Evolutionary conservation across 2,329 filamentous ascomycete genomes (phyloP).

Genomic region (Biscogniauxia sp.): DNA sequence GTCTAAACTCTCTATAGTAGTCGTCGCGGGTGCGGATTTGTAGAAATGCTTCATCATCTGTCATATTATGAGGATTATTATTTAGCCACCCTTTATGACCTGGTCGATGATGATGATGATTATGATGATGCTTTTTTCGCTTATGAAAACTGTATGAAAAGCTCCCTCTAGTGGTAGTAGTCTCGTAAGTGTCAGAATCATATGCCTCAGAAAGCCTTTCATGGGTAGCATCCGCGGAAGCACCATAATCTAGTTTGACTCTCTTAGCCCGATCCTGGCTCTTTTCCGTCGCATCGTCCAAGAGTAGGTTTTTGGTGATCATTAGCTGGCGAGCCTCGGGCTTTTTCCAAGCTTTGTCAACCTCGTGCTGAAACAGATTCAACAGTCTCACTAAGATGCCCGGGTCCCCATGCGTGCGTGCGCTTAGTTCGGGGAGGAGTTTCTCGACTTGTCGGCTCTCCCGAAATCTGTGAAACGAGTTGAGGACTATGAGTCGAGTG

Average conservation of each 20-base stretch:
- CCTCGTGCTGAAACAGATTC: slow-evolving; percentile 29
- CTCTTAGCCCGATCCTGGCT: too few relatives aligned
- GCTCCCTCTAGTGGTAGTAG: too few relatives aligned
- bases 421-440: slow-evolving; percentile 27
- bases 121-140: too few relatives aligned
- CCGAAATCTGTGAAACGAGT: slow-evolving; percentile 26
- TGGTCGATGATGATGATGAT: too few relatives aligned
- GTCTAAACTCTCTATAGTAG: slow-evolving; percentile 28
- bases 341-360: slow-evolving; percentile 21
- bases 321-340: slow-evolving; percentile 20
- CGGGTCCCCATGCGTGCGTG: slow-evolving; percentile 21
- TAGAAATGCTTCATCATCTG: slow-evolving; percentile 13
- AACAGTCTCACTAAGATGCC: slow-evolving; percentile 24
- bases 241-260: too few relatives aligned
- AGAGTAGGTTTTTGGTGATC: slow-evolving; percentile 16
- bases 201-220: too few relatives aligned
- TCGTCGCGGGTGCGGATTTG: slow-evolving; percentile 11
- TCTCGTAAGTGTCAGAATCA: too few relatives aligned
- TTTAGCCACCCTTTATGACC: too few relatives aligned
- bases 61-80: neutral
- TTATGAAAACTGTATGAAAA: neutral
- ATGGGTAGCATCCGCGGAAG: too few relatives aligned
- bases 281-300: slow-evolving; percentile 2
- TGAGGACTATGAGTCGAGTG: slow-evolving; percentile 24
- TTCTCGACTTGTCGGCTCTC: slow-evolving; percentile 32